Evolutionary conservation across 768 basidiomycete genomes (phyloP), one percentile per base, ranked within the genome.

Genomic region (Leccinum incarnatum): DNA sequence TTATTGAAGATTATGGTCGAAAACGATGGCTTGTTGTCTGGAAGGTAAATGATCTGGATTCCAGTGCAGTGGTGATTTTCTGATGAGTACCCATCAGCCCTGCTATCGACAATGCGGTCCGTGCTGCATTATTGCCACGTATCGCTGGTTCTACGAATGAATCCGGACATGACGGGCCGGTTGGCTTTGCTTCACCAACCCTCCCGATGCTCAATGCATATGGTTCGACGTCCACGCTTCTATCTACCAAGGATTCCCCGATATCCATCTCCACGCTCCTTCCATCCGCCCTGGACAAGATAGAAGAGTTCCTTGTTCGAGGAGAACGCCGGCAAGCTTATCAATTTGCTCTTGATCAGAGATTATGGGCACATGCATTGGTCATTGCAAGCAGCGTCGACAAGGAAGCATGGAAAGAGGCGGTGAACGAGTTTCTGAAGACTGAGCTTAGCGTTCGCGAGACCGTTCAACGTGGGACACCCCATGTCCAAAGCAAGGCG

Each of bases 361-460:
- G 84, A 67, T 73, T 98, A 45, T 99, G 96, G 95, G 87, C 93
- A 1, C 97, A 99, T 72, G 96, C 97, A 2, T 85, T 98, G 83
- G 74, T 98, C 56, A 94, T 99, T 62, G 86, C 96, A 10, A 95
- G 91, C 67, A 89, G 91, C 56, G 83, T 97, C 53, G 96, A 96
- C 72, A 92, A 91, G 65, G 95, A 97, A 29, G 81, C 91, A 2
- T 98, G 94, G 94, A 91, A 91, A 67, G 93, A 94, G 60, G 90
- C 89, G 12, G 90, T 93, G 0, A 83, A 81, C 47, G 91, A 95
- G 59, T 99, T 98, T 67, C 71, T 95, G 36, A 83, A 83, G 34
- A 78, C 83, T 15, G 96, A 97, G 68, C 77, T 98, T 3, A 82
- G 83, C 1, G 67, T 70, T 6, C 77, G 75, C 48, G 74, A 75